phyloP scores from a whole-genome alignment of 139 green algal species.

The Axilococcus clingmanii region DNA sequence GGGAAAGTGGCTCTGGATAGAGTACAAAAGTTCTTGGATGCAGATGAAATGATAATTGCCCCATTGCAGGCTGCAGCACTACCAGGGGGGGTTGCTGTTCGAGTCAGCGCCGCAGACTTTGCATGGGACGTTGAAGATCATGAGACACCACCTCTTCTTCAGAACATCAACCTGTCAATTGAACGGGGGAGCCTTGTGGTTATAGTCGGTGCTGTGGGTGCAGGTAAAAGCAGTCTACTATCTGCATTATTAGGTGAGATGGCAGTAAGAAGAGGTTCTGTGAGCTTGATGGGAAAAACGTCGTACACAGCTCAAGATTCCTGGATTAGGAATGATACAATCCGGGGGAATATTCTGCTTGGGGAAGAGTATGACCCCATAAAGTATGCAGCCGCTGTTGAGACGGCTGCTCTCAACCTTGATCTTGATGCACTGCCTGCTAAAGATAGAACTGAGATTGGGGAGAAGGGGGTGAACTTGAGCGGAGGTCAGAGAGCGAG shows the following conservation, averaged over 20 bases:
- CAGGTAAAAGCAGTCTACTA: slow-evolving; percentile 60
- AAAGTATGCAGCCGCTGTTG: slow-evolving; percentile 41
- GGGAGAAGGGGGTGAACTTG: slow-evolving; percentile 53
- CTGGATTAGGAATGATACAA: slow-evolving; percentile 61
- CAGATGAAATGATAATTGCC: slow-evolving; percentile 43
- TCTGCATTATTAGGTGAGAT: slow-evolving; percentile 50
- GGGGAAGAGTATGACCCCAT: slow-evolving; percentile 28
- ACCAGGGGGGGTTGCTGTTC: neutral
- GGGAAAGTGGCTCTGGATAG: slow-evolving; percentile 57
- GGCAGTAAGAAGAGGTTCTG: neutral
- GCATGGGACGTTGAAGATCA: slow-evolving; percentile 3
- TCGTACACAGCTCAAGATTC: slow-evolving; percentile 67
- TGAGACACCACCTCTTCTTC: slow-evolving; percentile 17
- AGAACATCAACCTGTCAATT: slow-evolving; percentile 22
- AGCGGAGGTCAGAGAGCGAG: slow-evolving; percentile 31
- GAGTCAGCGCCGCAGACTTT: slow-evolving; percentile 24
- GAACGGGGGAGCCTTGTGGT: slow-evolving; percentile 31
- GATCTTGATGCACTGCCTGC: slow-evolving; percentile 39
- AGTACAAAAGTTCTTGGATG: slow-evolving; percentile 65
- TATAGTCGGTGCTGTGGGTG: slow-evolving; percentile 41
- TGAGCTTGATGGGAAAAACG: slow-evolving; percentile 28
- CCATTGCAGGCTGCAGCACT: neutral
- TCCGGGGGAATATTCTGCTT: slow-evolving; percentile 69
- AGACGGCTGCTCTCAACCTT: slow-evolving; percentile 43
- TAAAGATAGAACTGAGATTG: slow-evolving; percentile 28